phyloP scores from a whole-genome alignment of 2,329 filamentous ascomycete species.

The Fusarium anthophilum region DNA sequence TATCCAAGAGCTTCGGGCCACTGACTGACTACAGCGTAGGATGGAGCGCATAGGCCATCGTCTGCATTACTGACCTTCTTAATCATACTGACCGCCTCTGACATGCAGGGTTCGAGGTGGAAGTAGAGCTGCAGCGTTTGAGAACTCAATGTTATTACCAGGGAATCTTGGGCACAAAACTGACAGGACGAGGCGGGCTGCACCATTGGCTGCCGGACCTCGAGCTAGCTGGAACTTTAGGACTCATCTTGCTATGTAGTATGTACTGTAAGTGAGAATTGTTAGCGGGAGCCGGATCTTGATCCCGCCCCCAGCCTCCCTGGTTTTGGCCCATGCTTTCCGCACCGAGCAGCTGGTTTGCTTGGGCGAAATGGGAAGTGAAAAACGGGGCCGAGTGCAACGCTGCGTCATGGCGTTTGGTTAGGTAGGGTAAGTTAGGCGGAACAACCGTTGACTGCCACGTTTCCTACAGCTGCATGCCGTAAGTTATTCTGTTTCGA shows the following conservation, averaged over 20 bases:
- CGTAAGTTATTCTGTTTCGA: slow-evolving; percentile 3
- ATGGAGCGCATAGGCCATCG: background rate
- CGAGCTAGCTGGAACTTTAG: background rate
- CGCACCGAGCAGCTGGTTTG: slow-evolving; percentile 42
- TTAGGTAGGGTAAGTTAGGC: background rate
- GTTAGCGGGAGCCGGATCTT: slow-evolving; percentile 38
- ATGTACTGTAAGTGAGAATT: background rate
- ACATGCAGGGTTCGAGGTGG: slow-evolving; percentile 25
- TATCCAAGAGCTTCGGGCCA: background rate
- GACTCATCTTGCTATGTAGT: slow-evolving; percentile 8
- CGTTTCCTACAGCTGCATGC: slow-evolving; percentile 21
- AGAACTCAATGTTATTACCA: background rate
- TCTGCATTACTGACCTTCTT: background rate
- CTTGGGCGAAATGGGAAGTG: slow-evolving; percentile 36
- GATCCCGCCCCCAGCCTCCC: slow-evolving; percentile 29
- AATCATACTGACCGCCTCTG: slow-evolving; percentile 25
- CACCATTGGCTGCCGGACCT: slow-evolving; percentile 25
- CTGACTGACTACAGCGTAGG: background rate
- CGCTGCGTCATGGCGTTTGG: slow-evolving; percentile 32
- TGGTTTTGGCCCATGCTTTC: slow-evolving; percentile 2
- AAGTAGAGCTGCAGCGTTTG: slow-evolving; percentile 20
- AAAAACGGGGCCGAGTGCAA: slow-evolving; percentile 24
- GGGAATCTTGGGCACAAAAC: slow-evolving; percentile 2
- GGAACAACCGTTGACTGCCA: slow-evolving; percentile 21
- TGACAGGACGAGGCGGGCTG: slow-evolving; percentile 31